Evolutionary conservation across 495 filamentous ascomycete genomes (phyloP).

Genomic region (Hypoxylon fragiforme): DNA sequence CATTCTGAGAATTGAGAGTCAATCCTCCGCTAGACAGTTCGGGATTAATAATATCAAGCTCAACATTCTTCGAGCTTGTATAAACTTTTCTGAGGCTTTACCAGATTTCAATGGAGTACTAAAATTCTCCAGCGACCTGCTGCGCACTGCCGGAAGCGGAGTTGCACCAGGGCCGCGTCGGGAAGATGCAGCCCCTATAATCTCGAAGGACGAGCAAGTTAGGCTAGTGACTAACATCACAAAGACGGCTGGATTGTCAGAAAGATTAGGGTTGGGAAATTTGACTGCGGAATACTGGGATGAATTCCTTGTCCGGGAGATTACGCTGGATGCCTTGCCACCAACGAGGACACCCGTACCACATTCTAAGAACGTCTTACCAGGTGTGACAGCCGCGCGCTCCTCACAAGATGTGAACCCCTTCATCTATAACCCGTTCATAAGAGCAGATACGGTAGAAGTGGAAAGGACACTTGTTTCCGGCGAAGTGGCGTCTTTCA

Average conservation of each 20-base stretch:
- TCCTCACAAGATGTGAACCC: slow-evolving; percentile 69
- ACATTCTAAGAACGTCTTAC: slow-evolving; percentile 71
- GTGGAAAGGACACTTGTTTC: slow-evolving; percentile 72
- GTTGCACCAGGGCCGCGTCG: slow-evolving; percentile 68
- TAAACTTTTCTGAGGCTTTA: slow-evolving; percentile 89
- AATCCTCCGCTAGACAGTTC: slow-evolving; percentile 59
- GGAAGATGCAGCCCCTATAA: slow-evolving; percentile 62
- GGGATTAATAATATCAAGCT: slow-evolving; percentile 75
- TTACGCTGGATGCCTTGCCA: slow-evolving; percentile 63
- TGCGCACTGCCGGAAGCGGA: slow-evolving; percentile 79
- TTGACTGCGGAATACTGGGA: slow-evolving; percentile 93
- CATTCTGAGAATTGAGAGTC: slow-evolving; percentile 54
- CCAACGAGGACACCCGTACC: slow-evolving; percentile 62
- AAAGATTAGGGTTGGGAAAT: slow-evolving; percentile 68
- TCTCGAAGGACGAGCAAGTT: slow-evolving; percentile 82
- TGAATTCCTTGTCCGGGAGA: slow-evolving; percentile 83
- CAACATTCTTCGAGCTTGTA: slow-evolving; percentile 80
- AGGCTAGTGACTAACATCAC: slow-evolving; percentile 79
- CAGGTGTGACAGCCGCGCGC: slow-evolving; percentile 58
- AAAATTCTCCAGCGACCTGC: slow-evolving; percentile 78
- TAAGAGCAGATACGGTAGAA: slow-evolving; percentile 61
- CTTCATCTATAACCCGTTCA: slow-evolving; percentile 90
- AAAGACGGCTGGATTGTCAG: slow-evolving; percentile 75
- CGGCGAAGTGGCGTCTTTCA: slow-evolving; percentile 74
- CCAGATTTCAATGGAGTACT: slow-evolving; percentile 89